Evolutionary conservation across 331 rosid genomes (phyloP).

Genomic region (Pyracantha coccinea): DNA sequence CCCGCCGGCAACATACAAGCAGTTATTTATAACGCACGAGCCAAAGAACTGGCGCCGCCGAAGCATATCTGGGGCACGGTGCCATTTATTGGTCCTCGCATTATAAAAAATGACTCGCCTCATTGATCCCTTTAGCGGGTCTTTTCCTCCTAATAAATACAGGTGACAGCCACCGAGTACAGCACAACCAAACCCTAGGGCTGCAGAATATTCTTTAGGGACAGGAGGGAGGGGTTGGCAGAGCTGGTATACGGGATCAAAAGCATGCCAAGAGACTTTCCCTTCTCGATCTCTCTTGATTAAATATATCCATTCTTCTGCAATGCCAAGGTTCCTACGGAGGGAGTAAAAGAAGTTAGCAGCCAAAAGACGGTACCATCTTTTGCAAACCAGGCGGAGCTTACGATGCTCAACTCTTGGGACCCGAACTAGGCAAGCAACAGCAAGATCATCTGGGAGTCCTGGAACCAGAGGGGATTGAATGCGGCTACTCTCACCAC

Average conservation of each 20-base stretch:
- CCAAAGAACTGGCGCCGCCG: conserved; percentile 81
- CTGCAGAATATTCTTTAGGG: too few species aligned
- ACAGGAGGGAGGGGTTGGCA: conserved; percentile 37
- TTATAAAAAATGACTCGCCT: too few species aligned
- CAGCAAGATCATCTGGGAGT: conserved; percentile 88
- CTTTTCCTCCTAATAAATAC: too few species aligned
- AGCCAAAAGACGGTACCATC: conserved; percentile 77
- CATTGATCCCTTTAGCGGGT: too few species aligned
- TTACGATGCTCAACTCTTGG: conserved; percentile 75
- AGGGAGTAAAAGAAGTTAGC: conserved; percentile 83
- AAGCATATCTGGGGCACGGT: conserved; percentile 91
- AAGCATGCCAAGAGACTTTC: conserved; percentile 87
- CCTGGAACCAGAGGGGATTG: conserved; percentile 85
- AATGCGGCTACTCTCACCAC: conserved; percentile 67
- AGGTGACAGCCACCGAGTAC: too few species aligned
- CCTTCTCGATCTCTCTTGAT: conserved; percentile 81
- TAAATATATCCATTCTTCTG: conserved; percentile 84
- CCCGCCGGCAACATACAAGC: conserved; percentile 85
- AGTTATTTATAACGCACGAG: conserved; percentile 76
- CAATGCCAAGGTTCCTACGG: conserved; percentile 58
- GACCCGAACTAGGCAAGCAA: conserved; percentile 79
- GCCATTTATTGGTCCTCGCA: conserved; percentile 59
- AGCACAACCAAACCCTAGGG: too few species aligned
- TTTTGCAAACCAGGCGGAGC: conserved; percentile 76
- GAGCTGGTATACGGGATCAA: conserved; percentile 69